Base-by-base conservation (phyloP, 2,329 filamentous ascomycete species). In the Fusarium guadeloupense region DNA sequence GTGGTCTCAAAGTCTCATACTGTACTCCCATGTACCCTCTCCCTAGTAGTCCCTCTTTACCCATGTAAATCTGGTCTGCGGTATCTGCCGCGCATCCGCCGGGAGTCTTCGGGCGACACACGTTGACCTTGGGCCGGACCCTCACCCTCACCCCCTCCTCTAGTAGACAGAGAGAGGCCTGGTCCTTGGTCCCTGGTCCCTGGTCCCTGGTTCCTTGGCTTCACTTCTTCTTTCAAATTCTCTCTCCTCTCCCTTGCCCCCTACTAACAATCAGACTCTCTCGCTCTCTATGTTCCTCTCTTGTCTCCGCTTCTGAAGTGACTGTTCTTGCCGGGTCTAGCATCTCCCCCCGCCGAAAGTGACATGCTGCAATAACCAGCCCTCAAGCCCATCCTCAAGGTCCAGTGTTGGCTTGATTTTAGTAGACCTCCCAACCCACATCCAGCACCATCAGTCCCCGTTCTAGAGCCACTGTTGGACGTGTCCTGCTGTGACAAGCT, bases 91-190 rank as follows among this genome's bases (percentile, higher is more conserved):
- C 39, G 33, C 42, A 53, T 42, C 39, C 50, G 43, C 62, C 50
- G 39, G 57, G 48, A 52, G 45, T 62, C 57, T 50, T 63, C 54
- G 62, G 58, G 51, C 57, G 55, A 60, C 59, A 60, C 48, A 49
- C 43, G 51, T 49, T 58, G 43, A 53, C 51, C 51, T 53, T 51
- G 35, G 39, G 31, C 43, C 25, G 42, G 31, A 16, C 58, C 48
- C 44, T 53, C 44, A 42, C n/a, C n/a, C n/a, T n/a, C 44, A 26
- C 37, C 50, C 44, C 23, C 42, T 21, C n/a, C n/a, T n/a, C n/a
- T n/a, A n/a, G n/a, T n/a, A n/a, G n/a, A n/a, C n/a, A n/a, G 16
- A 9, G 19, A 23, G 45, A 54, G 40, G 41, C 59, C 48, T 53
- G 48, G 25, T 46, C 47, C 41, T 21, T 60, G 51, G 46, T n/a